Evolutionary conservation across 441 rosid species (phyloP), one percentile per base, ranked within the genome.

Genomic region (Cnidoscolus chayamansa): DNA sequence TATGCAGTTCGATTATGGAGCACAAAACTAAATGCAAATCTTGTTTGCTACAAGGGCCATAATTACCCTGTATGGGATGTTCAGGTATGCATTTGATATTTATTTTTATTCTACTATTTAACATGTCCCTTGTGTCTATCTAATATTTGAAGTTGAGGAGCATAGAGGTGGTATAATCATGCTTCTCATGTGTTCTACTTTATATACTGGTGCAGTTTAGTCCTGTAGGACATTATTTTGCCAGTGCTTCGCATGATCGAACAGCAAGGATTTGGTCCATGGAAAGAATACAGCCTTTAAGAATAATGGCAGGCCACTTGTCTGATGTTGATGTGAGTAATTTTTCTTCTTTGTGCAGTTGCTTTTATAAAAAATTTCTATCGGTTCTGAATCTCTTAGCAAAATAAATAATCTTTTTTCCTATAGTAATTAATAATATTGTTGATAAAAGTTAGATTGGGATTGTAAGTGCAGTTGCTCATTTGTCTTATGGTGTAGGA

Each of bases 31-130:
- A 93, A 93, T 83, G 94, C 98, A 64, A 96, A 92, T 85, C 97
- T 92, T 58, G 99, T 96, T 66, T 90, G 98, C 84, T 96, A 93
- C 89, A 93, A 91, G 85, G 97, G 99, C 78, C 99, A 96, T 73
- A 96, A 96, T 78, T 96, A 91, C 80, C 97, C 98, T 72, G 98
- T 96, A 15, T 93, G 98, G 97, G 99, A 93, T 81, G 99, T 85
- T 74, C 94, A 96, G 97, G 99, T 94, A 81, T 71, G 60, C 56
- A 19, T 54, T 72, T 69, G 58, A 63, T 71, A 58, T 60, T 65
- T 57, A 19, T 45, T 61, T 30, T 3, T 25, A 0, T 16, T 30
- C 17, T 49, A 7, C 56, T 45, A 10, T 60, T 17, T 47, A 49
- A 37, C 15, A n/a, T 32, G 6, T 17, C 60, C 70, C 63, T 45